Base-by-base conservation (phyloP, 768 basidiomycete genomes). In the Psilocybe azurescens region DNA sequence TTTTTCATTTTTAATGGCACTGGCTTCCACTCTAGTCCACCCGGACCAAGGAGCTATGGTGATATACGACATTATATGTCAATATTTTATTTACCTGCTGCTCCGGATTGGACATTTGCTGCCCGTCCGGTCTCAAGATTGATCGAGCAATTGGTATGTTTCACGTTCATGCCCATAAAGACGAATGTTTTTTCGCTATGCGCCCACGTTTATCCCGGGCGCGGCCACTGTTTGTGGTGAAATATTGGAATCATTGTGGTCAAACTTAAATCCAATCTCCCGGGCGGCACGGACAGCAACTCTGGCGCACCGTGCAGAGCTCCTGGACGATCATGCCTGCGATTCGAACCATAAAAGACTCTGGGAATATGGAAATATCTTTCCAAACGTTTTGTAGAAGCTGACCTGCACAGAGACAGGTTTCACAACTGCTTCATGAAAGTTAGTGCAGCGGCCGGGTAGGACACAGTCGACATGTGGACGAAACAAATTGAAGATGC, bases 171-270 rank as follows among this genome's bases (percentile, higher is more conserved):
- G 73, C 51, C 0, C 70, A 74, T 61, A 61, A 65, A 5, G 56
- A 67, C 0, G 29, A 75, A 32, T 76, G 75, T 54, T 70, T 67
- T 13, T 50, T 69, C 51, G 70, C 0, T 79, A 61, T 64, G 60
- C 69, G 1, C 33, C 65, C 0, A 51, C 60, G 0, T 71, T 69
- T 10, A 67, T 72, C 16, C 52, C 64, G 0, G 59, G 67, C 0
- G 36, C 59, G 0, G 68, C 58, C 4, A 32, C 53, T 8, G 50
- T 56, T 6, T 58, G 49, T 39, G 62, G 66, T 13, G 64, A 70
- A 33, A 70, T 70, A 7, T n/a, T 70, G 14, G 69, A 70, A 54
- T 65, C 61, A 2, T 28, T 67, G 29, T 71, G 70, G 70, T 55
- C 68, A 20, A 39, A 38, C 0, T 20, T 68, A 11, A 71, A 71